Conservation (phyloP, 1,284 basidiomycete species). For the Ustilago trichophora region DNA sequence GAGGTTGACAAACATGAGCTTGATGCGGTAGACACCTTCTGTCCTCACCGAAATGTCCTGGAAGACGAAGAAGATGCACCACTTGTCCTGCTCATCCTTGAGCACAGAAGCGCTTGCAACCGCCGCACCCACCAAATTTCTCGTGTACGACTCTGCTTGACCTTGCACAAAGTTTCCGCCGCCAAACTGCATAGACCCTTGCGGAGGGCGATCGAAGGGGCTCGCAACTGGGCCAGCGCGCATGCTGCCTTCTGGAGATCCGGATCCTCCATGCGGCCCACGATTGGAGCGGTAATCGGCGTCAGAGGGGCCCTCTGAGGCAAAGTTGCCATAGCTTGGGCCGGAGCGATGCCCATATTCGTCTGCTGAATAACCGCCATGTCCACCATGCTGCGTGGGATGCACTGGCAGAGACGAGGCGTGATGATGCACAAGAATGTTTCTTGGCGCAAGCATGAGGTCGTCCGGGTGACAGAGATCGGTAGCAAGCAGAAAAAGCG, state of each 20-base stretch:
- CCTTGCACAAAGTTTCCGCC: slow-evolving; percentile 24
- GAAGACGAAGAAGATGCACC: slow-evolving; percentile 61
- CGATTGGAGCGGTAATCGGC: slow-evolving; percentile 20
- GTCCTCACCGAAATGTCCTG: slow-evolving; percentile 60
- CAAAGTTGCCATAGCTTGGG: slow-evolving; percentile 17
- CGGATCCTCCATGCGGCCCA: slow-evolving; percentile 4
- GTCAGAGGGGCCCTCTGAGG: slow-evolving; percentile 1
- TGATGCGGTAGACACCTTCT: slow-evolving; percentile 59
- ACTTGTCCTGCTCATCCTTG: slow-evolving; percentile 55
- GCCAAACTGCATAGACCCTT: slow-evolving; percentile 13
- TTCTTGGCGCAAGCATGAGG: slow-evolving; percentile 48
- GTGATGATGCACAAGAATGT: slow-evolving; percentile 56
- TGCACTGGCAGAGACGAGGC: slow-evolving; percentile 38
- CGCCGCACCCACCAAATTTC: slow-evolving; percentile 58
- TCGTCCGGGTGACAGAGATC: slow-evolving; percentile 59
- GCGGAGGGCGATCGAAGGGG: slow-evolving; percentile 14
- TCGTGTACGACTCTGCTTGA: slow-evolving; percentile 49
- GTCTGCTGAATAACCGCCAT: slow-evolving; percentile 8
- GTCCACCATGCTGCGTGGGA: slow-evolving; percentile 22
- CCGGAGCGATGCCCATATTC: slow-evolving; percentile 17
- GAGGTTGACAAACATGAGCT: slow-evolving; percentile 58
- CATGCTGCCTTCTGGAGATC: slow-evolving; percentile 6
- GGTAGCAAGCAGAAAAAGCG: slow-evolving; percentile 58
- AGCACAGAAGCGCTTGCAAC: slow-evolving; percentile 60
- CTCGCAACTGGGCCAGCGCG: neutral